Evolutionary conservation across 2,329 filamentous ascomycete species (phyloP).

Genomic region (Hirsutella thompsonii): DNA sequence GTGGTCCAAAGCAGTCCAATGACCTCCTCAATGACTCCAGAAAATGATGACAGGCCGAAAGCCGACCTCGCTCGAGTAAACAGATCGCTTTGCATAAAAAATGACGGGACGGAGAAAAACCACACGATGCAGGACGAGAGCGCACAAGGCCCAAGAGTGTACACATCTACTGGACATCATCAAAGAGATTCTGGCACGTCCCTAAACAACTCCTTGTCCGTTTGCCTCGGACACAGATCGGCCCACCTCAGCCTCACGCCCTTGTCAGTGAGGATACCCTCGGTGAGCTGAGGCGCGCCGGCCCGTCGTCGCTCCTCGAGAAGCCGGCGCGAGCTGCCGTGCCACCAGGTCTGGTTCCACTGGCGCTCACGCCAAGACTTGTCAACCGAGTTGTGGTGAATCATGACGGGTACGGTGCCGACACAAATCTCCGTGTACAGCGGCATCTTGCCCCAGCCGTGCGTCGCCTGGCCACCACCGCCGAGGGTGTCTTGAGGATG

Average conservation of each 20-base stretch:
- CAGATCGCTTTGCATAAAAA: too few relatives aligned
- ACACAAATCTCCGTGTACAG: constrained; percentile 16
- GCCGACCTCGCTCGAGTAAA: too few relatives aligned
- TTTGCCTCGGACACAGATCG: constrained; percentile 11
- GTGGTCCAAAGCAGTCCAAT: too few relatives aligned
- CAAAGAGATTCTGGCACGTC: too few relatives aligned
- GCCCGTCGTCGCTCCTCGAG: constrained; percentile 7
- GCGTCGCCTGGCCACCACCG: too few relatives aligned
- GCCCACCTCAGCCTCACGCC: constrained; percentile 10
- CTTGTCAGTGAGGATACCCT: constrained; percentile 8
- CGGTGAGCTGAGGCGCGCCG: constrained; percentile 6
- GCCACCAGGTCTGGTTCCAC: constrained; percentile 15
- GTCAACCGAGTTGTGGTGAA: constrained; percentile 14
- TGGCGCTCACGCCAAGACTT: constrained; percentile 9
- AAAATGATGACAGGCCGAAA: too few relatives aligned
- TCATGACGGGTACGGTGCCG: constrained; percentile 14
- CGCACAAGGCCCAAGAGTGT: too few relatives aligned
- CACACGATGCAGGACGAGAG: too few relatives aligned
- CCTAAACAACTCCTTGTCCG: constrained; percentile 13
- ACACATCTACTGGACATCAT: too few relatives aligned
- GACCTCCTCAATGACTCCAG: too few relatives aligned
- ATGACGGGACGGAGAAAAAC: too few relatives aligned
- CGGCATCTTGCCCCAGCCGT: constrained; percentile 12
- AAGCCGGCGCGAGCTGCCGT: constrained; percentile 7
- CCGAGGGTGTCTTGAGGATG: constrained; percentile 3